Evolutionary conservation across 768 basidiomycete genomes (phyloP), one percentile per base, ranked within the genome.

Genomic region (Lentinus tigrinus): DNA sequence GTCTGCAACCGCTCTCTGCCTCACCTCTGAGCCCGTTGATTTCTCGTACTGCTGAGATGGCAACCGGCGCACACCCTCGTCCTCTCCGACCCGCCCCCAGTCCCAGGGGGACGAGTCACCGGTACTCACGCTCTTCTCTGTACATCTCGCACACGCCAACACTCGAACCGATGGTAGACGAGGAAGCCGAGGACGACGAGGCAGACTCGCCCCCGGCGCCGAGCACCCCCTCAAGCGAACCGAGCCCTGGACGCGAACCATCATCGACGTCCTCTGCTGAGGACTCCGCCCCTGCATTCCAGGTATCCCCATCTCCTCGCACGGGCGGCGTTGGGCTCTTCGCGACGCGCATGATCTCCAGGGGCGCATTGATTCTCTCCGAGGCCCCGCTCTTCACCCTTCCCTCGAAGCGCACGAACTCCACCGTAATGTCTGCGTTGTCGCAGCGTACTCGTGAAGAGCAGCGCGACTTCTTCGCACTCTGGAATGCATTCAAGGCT

Each of bases 301-400:
- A 27, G 52, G 47, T 61, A 1, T 37, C 60, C 14, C 40, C 55
- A 5, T 31, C 60, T 2, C 59, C 54, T 16, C 50, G 37, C 17
- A 47, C 59, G 40, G 68, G 68, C 24, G 72, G 70, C 43, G 62
- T 64, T 36, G 70, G 70, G 1, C 49, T 70, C 24, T 58, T 70
- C 56, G 70, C 72, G 6, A 63, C 65, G 6, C 63, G 65, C 13
- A 50, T 63, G 27, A 63, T 73, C 44, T 17, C n/a, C n/a, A 39
- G 50, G 34, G 70, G 72, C n/a, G 49, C 65, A 42, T 24, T 63
- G n/a, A 49, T 73, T 39, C 54, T 71, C 19, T 44, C 58, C 39
- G 72, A 73, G 54, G 46, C 55, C 14, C 70, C 72, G n/a, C 57
- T 72, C 13, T 62, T 73, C 61, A 68, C 63, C 1, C 66, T 61